Percentiles rank a stretch among this genome's conserved stretches.
Evolutionary conservation across 331 rosid genomes (phyloP).

Genomic region (Saraca asoca): DNA sequence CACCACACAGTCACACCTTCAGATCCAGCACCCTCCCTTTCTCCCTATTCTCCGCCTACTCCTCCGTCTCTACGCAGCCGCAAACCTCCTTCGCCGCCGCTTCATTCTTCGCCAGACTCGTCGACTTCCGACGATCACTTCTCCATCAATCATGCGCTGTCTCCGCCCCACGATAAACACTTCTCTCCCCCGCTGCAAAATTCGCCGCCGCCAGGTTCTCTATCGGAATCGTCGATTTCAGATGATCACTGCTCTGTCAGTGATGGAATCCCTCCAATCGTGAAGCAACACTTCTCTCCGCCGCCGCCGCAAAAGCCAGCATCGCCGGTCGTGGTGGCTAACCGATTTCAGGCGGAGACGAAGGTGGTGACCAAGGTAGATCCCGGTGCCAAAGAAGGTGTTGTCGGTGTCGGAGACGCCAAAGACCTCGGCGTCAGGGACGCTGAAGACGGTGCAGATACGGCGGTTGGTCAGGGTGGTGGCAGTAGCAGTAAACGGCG

Average conservation of each 20-base stretch:
- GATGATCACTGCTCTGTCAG: conserved; percentile 40
- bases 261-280: conserved; percentile 34
- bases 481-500: conserved; percentile 38
- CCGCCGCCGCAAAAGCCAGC: too few species aligned
- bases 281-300: too few species aligned
- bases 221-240: conserved; percentile 40
- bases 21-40: conserved; percentile 18
- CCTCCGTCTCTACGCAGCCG: conserved; percentile 29
- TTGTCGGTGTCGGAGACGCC: conserved; percentile 40
- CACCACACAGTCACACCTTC: not conserved
- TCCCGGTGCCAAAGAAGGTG: conserved; percentile 53
- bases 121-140: conserved; percentile 36
- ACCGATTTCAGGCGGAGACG: conserved; percentile 59
- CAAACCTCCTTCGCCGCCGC: conserved; percentile 54
- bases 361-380: conserved; percentile 53
- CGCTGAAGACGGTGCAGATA: too few species aligned
- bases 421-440: too few species aligned
- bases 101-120: conserved; percentile 41
- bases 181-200: conserved; percentile 24
- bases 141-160: conserved; percentile 32
- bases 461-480: conserved; percentile 13
- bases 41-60: conserved; percentile 33
- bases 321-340: conserved; percentile 44
- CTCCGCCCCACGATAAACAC: conserved; percentile 17
- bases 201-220: conserved; percentile 31